These are phyloP conservation scores for Crepidotus variabilis DNA, from an alignment of 768 basidiomycete genomes.

Conservation along the genomic window DNA sequence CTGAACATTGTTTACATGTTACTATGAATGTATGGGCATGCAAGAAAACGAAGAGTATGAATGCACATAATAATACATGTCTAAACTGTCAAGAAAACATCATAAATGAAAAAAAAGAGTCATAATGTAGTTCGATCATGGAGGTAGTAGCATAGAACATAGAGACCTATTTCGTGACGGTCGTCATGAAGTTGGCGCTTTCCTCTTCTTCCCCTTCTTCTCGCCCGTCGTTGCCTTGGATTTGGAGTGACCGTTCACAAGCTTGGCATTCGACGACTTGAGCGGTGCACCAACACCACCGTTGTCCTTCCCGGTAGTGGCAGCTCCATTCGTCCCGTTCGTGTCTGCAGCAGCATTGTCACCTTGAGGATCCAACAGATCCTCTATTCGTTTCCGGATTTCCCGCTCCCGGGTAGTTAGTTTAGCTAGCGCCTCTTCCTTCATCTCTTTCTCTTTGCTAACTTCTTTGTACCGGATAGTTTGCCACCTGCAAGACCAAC, in stretches of 20 bases:
- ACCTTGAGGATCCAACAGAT: constrained; percentile 53
- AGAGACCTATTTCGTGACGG: constrained; percentile 18
- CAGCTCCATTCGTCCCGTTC: constrained; percentile 6
- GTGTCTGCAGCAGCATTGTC: constrained; percentile 4
- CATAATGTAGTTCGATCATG: constrained; percentile 8
- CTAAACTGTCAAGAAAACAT: constrained; percentile 4
- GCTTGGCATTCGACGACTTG: constrained; percentile 32
- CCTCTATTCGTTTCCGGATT: constrained; percentile 74
- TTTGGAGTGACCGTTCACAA: constrained; percentile 45
- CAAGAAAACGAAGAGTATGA: constrained; percentile 4
- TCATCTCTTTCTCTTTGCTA: constrained; percentile 70
- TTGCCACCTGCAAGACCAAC: constrained; percentile 59
- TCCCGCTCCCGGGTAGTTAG: constrained; percentile 76
- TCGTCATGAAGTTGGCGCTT: constrained; percentile 33
- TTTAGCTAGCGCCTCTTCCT: constrained; percentile 60
- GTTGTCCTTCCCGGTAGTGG: constrained; percentile 23
- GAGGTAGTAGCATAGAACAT: no score
- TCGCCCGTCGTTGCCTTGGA: constrained; percentile 31
- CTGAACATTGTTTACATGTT: no score
- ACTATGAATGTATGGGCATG: neutral
- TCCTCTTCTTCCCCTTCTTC: constrained; percentile 60
- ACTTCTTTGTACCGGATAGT: constrained; percentile 69
- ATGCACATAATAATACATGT: constrained; percentile 4
- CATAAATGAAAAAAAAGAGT: constrained; percentile 17
- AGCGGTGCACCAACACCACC: constrained; percentile 28